A percentile compares a stretch with the other conserved stretches of the same genome.
Conservation (phyloP, 352 stramenopile species). For the Pythium diclinum region DNA sequence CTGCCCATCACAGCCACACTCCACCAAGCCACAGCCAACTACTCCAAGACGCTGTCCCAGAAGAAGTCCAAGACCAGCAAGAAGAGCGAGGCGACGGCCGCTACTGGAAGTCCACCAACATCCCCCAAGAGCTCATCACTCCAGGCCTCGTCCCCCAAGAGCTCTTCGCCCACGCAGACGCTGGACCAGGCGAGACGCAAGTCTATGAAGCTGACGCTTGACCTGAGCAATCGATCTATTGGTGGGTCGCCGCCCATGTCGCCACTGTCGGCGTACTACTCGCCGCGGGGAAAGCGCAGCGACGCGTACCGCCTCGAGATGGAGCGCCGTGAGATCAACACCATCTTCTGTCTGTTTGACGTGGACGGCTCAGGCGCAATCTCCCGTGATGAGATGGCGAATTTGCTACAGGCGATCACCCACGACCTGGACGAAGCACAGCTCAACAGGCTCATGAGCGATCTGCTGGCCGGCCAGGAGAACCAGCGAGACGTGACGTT, state of each 20-base stretch:
- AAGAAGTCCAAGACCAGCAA: slow-evolving; percentile 16
- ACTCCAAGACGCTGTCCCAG: slow-evolving; percentile 23
- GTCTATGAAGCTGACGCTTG: slow-evolving; percentile 5
- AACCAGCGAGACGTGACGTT: slow-evolving; percentile 52
- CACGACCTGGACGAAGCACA: slow-evolving; percentile 59
- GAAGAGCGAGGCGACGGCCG: not conserved
- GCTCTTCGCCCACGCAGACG: slow-evolving; percentile 8
- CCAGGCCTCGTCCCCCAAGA: not conserved
- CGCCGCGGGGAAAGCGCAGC: slow-evolving; percentile 41
- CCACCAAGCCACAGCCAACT: slow-evolving; percentile 34
- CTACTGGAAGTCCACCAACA: not conserved
- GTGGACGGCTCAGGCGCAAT: slow-evolving; percentile 56
- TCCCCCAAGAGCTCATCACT: slow-evolving; percentile 17
- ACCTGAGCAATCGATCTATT: slow-evolving; percentile 12
- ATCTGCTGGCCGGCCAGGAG: slow-evolving; percentile 40
- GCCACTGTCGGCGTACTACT: slow-evolving; percentile 45
- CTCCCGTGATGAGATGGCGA: slow-evolving; percentile 59
- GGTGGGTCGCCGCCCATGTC: slow-evolving; percentile 39
- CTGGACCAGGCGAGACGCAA: slow-evolving; percentile 17
- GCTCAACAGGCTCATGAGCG: slow-evolving; percentile 53
- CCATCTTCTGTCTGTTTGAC: slow-evolving; percentile 71
- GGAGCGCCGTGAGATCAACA: slow-evolving; percentile 69
- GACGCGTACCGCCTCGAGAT: slow-evolving; percentile 59
- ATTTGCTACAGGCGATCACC: slow-evolving; percentile 55
- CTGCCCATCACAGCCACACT: slow-evolving; percentile 41